Evolutionary conservation across 2,329 filamentous ascomycete species (phyloP).

Genomic region (Curvularia sp.): DNA sequence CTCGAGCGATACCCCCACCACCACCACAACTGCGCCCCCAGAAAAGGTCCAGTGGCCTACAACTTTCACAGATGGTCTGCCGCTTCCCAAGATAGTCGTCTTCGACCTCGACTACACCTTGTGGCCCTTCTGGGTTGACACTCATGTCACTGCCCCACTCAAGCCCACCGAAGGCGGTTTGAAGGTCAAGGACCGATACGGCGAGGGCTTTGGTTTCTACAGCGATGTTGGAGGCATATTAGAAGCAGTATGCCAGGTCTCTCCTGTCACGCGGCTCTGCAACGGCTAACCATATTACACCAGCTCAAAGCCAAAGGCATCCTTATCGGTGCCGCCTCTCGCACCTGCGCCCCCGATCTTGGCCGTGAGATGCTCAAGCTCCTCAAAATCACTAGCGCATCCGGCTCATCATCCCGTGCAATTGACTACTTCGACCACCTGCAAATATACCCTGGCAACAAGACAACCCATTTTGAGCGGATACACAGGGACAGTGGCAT

Average conservation of each 20-base stretch:
- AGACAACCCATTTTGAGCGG: slow-evolving; percentile 82
- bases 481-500: slow-evolving; percentile 75
- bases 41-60: slow-evolving; percentile 53
- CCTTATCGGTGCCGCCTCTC: slow-evolving; percentile 75
- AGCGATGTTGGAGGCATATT: slow-evolving; percentile 53
- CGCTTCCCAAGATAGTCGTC: slow-evolving; percentile 82
- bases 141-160: slow-evolving; percentile 80
- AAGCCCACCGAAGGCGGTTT: slow-evolving; percentile 56
- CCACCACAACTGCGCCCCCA: slow-evolving; percentile 48
- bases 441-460: slow-evolving; percentile 75
- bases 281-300: background rate
- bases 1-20: slow-evolving; percentile 7
- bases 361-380: slow-evolving; percentile 81
- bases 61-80: slow-evolving; percentile 70
- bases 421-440: slow-evolving; percentile 64
- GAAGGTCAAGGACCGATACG: slow-evolving; percentile 60
- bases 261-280: background rate
- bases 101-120: slow-evolving; percentile 98
- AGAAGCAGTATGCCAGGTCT: slow-evolving; percentile 39
- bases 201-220: slow-evolving; percentile 57
- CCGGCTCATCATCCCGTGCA: slow-evolving; percentile 52
- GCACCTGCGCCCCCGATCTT: slow-evolving; percentile 79
- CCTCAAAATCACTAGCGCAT: slow-evolving; percentile 66
- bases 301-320: slow-evolving; percentile 57
- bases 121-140: slow-evolving; percentile 99